A percentile compares a stretch with the other conserved stretches of the same genome.
Evolutionary conservation across 2,329 filamentous ascomycete genomes (phyloP).

Genomic region (Fusarium stilboides): DNA sequence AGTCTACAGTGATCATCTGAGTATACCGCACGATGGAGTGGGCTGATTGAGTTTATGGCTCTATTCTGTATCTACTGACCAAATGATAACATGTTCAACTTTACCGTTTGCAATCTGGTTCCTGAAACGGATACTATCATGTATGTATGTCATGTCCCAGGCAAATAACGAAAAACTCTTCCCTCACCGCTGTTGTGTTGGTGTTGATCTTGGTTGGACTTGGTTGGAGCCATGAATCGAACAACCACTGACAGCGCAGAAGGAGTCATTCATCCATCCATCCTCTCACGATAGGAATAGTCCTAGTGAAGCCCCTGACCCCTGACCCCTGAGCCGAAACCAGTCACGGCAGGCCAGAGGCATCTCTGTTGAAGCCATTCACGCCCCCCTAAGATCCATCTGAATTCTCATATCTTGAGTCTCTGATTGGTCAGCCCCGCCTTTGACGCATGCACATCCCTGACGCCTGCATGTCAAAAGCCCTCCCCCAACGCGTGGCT

Average conservation of each 20-base stretch:
- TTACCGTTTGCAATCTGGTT: slow-evolving; percentile 11
- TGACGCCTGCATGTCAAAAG: slow-evolving; percentile 44
- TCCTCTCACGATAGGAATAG: slow-evolving; percentile 20
- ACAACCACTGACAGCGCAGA: slow-evolving; percentile 31
- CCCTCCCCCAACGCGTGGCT: slow-evolving; percentile 33
- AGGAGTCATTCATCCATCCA: slow-evolving; percentile 38
- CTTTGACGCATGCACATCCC: slow-evolving; percentile 25
- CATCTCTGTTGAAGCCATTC: slow-evolving; percentile 30
- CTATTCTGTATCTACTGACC: slow-evolving; percentile 3
- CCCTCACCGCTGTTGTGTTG: slow-evolving; percentile 32
- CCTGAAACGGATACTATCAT: background rate
- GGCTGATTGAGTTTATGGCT: slow-evolving; percentile 29
- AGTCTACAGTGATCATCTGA: slow-evolving; percentile 31
- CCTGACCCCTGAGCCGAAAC: slow-evolving; percentile 32
- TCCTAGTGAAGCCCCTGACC: slow-evolving; percentile 28
- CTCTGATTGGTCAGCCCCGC: slow-evolving; percentile 40
- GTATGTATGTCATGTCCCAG: background rate
- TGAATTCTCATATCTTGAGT: background rate
- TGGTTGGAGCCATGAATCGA: slow-evolving; percentile 35
- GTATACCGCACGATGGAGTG: slow-evolving; percentile 30
- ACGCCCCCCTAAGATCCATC: slow-evolving; percentile 29
- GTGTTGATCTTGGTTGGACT: slow-evolving; percentile 18
- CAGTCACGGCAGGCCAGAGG: slow-evolving; percentile 30
- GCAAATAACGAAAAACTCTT: slow-evolving; percentile 20
- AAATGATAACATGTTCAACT: slow-evolving; percentile 14